Base-by-base conservation (phyloP, 257 asterid genomes). In the Galeopsis tetrahit region DNA sequence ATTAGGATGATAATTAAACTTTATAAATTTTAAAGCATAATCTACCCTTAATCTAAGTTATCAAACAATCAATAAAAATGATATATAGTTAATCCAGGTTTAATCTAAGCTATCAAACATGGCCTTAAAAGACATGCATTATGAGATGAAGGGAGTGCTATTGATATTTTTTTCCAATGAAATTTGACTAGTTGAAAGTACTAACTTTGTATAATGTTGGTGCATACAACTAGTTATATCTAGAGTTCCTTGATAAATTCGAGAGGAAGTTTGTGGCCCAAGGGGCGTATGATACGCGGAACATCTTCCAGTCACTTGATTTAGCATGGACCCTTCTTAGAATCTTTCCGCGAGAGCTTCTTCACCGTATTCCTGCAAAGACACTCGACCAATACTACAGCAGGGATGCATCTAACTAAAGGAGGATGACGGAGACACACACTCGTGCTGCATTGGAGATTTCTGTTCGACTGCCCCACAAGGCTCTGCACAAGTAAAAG, bases 301-400 rank as follows among this genome's bases (percentile, higher is more conserved):
- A 85, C 85, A 83, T 86, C 78, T 83, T 83, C 85, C 98, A 92
- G 83, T 92, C 97, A 0, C 96, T 92, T 6, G 98, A 92, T 77
- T 71, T 92, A 75, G 97, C 98, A 6, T 92, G 97, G 98, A 88
- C 97, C 4, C 87, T 92, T 70, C 97, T 92, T 61, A 83, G 98
- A 5, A 92, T 92, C 80, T 92, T 90, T 62, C 98, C 98, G 1
- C 89, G 98, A n/a, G 98, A 92, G 40, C 96, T 92, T 68, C 93
- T 92, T 32, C 96, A 92, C 71, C 97, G 98, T 80, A 92, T 92
- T 60, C 98, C 98, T 1, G 97, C 96, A 9, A 92, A 92, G 91
- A 92, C 98, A 8, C 89, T 92, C 42, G 98, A 92, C 60, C 84
- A 70, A 11, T 92, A 33, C 78, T 92, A 92, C 85, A 92, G 97